Base-by-base conservation (phyloP, 169 alveolate genomes). In the Plasmodium gonderi region DNA sequence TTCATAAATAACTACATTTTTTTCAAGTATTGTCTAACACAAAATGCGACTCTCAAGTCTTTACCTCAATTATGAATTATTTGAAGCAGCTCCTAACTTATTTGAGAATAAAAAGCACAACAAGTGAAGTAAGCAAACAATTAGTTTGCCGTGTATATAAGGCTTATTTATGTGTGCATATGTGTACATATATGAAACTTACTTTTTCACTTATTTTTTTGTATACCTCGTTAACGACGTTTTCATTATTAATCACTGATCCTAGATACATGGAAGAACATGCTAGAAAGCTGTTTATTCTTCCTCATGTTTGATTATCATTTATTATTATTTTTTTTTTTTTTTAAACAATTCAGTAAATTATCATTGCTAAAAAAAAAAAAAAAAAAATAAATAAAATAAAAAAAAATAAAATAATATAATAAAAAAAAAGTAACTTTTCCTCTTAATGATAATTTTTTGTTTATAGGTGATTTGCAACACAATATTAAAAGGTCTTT, bases 381-480 rank as follows among this genome's bases (percentile, higher is more conserved):
- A 33, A 31, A 38, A 33, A 33, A 68, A 68, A 31, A 60, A 42
- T 23, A 17, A 76, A 76, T 23, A 36, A 76, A 42, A 45, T 20
- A 76, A n/a, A 72, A 33, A 72, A n/a, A n/a, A n/a, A n/a, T n/a
- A 9, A 76, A 33, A 33, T 5, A 72, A 72, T 3, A 64, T 64
- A 14, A 9, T 69, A 69, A 29, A 33, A 4, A 26, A 1, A 80
- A 23, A 76, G 29, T 29, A 36, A 26, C n/a, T 45, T 68, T 42
- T 17, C 36, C 36, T 29, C 36, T n/a, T 14, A 11, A 17, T 12
- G 33, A 9, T n/a, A 5, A 36, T 42, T 23, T 81, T 45, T 11
- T 74, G 3, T 36, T 79, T 64, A 60, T 77, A 89, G 93, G 69
- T 89, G 60, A 26, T 89, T 20, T 89, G 93, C 47, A 76, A 77